Conservation (phyloP, 306 rosid genomes). For the Quercus wislizeni region DNA sequence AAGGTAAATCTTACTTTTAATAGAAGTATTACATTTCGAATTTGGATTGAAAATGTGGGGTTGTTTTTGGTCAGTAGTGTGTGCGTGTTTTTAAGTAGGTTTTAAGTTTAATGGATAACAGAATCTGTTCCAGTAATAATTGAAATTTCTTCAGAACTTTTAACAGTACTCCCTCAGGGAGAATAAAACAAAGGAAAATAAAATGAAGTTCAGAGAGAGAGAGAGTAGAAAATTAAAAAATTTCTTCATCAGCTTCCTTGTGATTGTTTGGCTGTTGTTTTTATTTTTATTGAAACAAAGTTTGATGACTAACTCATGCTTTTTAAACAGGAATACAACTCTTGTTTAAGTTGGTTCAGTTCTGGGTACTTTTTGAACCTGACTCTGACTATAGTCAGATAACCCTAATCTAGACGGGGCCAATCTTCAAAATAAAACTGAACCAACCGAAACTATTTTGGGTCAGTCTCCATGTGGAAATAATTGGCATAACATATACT, state of each 20-base stretch:
- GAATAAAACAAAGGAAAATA: not conserved
- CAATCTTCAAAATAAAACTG: not conserved
- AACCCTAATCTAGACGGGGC: not conserved
- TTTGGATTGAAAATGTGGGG: not conserved
- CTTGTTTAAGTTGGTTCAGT: not conserved
- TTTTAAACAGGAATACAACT: no score
- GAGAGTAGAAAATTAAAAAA: no score
- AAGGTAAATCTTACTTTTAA: constrained; percentile 51
- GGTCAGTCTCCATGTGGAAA: not conserved
- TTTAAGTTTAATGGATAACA: not conserved
- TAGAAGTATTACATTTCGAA: constrained; percentile 1
- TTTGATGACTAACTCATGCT: no score
- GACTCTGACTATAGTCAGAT: not conserved
- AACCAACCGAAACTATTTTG: not conserved
- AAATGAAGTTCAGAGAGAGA: not conserved
- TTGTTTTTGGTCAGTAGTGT: not conserved
- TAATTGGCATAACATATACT: not conserved
- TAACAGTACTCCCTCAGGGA: not conserved
- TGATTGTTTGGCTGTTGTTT: no score
- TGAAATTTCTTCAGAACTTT: not conserved
- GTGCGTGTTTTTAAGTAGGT: not conserved
- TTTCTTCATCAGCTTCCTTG: not conserved
- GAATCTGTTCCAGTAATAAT: not conserved
- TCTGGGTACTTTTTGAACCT: not conserved
- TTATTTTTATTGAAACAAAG: no score